Base-by-base conservation (phyloP, 192 early-diverging fungal species). In the Coemansia sp. region DNA sequence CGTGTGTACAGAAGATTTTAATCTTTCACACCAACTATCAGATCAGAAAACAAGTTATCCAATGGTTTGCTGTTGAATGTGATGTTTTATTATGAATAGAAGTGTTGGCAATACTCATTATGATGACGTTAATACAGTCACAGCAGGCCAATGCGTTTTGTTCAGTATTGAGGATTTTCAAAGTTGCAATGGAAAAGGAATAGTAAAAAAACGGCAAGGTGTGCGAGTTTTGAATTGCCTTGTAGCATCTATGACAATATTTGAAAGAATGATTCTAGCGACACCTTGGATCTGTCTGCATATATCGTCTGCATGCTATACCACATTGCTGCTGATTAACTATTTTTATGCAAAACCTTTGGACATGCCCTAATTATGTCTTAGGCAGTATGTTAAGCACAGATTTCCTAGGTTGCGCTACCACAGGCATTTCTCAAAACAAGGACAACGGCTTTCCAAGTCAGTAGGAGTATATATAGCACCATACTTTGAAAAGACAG, bases 1-100 rank as follows among this genome's bases (percentile, higher is more conserved):
- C 28, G 50, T 16, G 78, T 81, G 38, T 74, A 81, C 65, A 74
- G 54, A 8, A 71, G 12, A 26, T 74, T 71, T 7, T 73, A 72
- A 30, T 81, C 78, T 38, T 38, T 68, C 24, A 81, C 72, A 16
- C 68, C 65, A 14, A 81, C 74, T 2, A 73, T 71, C 34, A 81
- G 65, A 49, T 74, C 65, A 0, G 78, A 73, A 54, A 80, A 31
- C 26, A 72, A 67, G 9, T 24, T 62, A 21, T 71, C 60, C 2
- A 80, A 61, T 5, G 4, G 23, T 28, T 44, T 53, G 28, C 21
- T 67, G 32, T 71, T 64, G 49, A 61, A 58, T 14, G 51, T 25
- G 10, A 24, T 47, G 53, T 63, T 49, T 25, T 61, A 10, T 6
- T 21, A 7, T 41, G 24, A 14, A 44, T 44, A 44, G 14, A 44